Percentiles rank a stretch among this genome's conserved stretches.
Evolutionary conservation across 768 basidiomycete genomes (phyloP).

Genomic region (Kondoa malvinella): DNA sequence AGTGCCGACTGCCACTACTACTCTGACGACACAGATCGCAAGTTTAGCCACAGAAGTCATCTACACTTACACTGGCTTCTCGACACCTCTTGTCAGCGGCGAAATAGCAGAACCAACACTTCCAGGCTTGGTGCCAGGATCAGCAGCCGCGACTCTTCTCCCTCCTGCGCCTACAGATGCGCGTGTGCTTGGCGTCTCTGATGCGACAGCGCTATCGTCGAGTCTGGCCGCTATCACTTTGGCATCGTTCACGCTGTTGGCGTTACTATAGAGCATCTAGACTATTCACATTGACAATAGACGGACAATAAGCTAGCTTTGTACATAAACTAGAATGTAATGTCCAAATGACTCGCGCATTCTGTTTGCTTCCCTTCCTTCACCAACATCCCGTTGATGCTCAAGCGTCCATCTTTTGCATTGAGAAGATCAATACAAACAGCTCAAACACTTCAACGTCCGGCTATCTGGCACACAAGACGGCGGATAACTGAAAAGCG

Average conservation of each 20-base stretch:
- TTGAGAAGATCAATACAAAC: too few species aligned
- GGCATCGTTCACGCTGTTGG: not conserved
- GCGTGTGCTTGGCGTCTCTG: not conserved
- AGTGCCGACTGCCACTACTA: not conserved
- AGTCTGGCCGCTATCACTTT: not conserved
- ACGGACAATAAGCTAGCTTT: too few species aligned
- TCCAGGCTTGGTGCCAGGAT: not conserved
- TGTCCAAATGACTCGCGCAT: too few species aligned
- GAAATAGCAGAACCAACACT: not conserved
- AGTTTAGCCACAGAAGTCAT: not conserved
- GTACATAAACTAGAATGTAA: too few species aligned
- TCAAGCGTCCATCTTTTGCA: too few species aligned
- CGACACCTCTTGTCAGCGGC: not conserved
- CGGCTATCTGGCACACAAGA: too few species aligned
- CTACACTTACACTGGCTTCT: conserved; percentile 4
- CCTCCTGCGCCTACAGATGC: not conserved
- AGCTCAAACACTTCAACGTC: too few species aligned
- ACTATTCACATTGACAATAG: too few species aligned
- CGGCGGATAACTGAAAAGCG: too few species aligned
- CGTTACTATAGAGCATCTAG: too few species aligned
- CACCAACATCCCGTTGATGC: too few species aligned
- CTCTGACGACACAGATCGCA: not conserved
- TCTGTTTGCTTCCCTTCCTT: too few species aligned
- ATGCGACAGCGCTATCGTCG: not conserved
- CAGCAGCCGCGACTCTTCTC: not conserved